Evolutionary conservation across 768 basidiomycete genomes (phyloP), one percentile per base, ranked within the genome.

Genomic region (Serendipita sp.): DNA sequence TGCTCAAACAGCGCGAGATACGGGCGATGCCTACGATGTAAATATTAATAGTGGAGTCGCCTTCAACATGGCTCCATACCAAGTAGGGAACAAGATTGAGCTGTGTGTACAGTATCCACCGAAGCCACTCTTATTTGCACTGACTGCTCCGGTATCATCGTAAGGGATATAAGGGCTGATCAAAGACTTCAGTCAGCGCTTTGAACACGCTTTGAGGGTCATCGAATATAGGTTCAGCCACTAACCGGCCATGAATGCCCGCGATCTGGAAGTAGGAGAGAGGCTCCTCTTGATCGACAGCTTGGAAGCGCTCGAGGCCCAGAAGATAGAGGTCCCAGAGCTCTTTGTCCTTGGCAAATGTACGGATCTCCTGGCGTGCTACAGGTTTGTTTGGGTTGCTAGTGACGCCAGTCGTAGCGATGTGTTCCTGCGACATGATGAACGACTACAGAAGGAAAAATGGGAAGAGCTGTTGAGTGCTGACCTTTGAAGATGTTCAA

Each of bases 51-150:
- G 20, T 11, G 13, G 20, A 11, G 42, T 11, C 42, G 48, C 28
- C 11, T 14, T 9, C 13, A 9, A 11, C 16, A 11, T 9, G 22
- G 48, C 13, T 14, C 13, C 53, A 11, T n/a, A 58, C 53, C 78
- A 82, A 3, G 78, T 79, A 3, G 81, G 81, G 73, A 82, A 81
- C 26, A 81, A 70, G 7, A 76, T 72, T 1, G 76, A 76, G 14
- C 77, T 78, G 67, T 83, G 82, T 17, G 75, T 76, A 66, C 81
- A 82, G 65, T 82, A 82, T 2, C 81, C 81, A n/a, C 73, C 70
- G 72, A 72, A 76, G 17, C 5, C 11, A 22, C 26, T 31, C 7
- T 65, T 63, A 16, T 67, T 50, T 14, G 67, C 70, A 1, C 74
- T 69, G 30, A 69, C 24, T 66, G 3, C 51, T 20, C 72, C 74